phyloP scores from a whole-genome alignment of 2,329 filamentous ascomycete genomes.

The Triangularia setosa region DNA sequence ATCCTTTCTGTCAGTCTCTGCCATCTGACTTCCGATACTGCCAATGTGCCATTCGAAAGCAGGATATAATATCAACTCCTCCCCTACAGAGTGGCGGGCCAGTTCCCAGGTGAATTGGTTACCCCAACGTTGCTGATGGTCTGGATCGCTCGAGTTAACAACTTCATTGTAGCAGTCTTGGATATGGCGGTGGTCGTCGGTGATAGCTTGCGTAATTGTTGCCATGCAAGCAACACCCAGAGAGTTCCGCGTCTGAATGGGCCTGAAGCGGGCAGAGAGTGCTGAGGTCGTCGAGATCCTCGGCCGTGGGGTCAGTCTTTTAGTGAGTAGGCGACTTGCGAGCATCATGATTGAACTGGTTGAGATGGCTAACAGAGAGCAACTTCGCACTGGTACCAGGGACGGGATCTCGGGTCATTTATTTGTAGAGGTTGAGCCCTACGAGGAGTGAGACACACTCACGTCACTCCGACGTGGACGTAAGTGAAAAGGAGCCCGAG shows the following conservation, averaged over 20 bases:
- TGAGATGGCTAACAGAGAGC: no score
- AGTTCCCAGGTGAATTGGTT: conserved; percentile 12
- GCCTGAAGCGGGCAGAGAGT: not conserved
- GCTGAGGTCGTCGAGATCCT: not conserved
- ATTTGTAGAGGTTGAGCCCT: not conserved
- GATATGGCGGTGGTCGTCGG: conserved; percentile 9
- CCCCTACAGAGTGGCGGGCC: conserved; percentile 5
- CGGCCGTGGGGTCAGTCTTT: not conserved
- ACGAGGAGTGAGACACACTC: not conserved
- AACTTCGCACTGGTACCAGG: no score
- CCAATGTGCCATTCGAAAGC: conserved; percentile 9
- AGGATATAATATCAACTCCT: conserved; percentile 6
- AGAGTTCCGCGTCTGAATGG: not conserved
- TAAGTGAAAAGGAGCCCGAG: not conserved
- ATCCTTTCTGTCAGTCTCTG: conserved; percentile 7
- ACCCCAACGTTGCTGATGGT: conserved; percentile 4
- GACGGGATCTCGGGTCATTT: not conserved
- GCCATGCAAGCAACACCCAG: conserved; percentile 4
- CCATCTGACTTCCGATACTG: conserved; percentile 1
- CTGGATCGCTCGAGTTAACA: not conserved
- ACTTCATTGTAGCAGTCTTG: conserved; percentile 5
- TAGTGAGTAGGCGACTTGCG: not conserved
- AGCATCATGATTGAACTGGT: not conserved
- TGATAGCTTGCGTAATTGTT: conserved; percentile 3
- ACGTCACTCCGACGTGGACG: not conserved